These are phyloP conservation scores for Quercus ilex DNA, from an alignment of 306 rosid species.

Conservation along the genomic window DNA sequence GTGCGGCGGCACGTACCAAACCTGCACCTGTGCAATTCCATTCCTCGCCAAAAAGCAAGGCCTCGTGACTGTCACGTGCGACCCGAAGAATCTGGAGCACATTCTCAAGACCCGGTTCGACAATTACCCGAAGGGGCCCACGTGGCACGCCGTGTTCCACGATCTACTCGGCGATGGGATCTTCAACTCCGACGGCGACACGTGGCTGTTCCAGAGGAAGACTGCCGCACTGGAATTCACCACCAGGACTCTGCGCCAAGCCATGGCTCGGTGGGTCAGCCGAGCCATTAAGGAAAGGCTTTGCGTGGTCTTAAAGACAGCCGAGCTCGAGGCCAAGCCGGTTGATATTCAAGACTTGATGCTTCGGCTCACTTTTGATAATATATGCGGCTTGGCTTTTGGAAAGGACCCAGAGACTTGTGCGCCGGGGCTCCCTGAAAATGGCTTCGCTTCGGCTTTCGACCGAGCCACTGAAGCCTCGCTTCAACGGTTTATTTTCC, in stretches of 20 bases:
- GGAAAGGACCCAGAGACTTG: slow-evolving; percentile 79
- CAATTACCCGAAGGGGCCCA: slow-evolving; percentile 89
- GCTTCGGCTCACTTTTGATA: slow-evolving; percentile 85
- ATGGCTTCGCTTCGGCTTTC: slow-evolving; percentile 66
- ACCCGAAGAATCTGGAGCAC: slow-evolving; percentile 87
- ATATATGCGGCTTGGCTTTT: slow-evolving; percentile 88
- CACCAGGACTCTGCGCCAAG: slow-evolving; percentile 82
- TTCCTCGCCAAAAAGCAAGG: slow-evolving; percentile 80
- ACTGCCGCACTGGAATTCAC: slow-evolving; percentile 93
- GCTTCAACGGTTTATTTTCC: slow-evolving; percentile 76
- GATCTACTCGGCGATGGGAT: slow-evolving; percentile 87
- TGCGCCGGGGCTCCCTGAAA: slow-evolving; percentile 49
- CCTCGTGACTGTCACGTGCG: slow-evolving; percentile 97
- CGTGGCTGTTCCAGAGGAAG: slow-evolving; percentile 91
- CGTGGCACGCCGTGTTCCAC: slow-evolving; percentile 91
- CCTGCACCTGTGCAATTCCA: slow-evolving; percentile 93
- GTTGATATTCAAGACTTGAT: slow-evolving; percentile 73
- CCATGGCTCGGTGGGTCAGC: slow-evolving; percentile 95
- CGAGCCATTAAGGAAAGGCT: slow-evolving; percentile 83
- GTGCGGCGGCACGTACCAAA: slow-evolving; percentile 96
- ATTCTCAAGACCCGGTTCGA: slow-evolving; percentile 82
- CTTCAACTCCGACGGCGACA: slow-evolving; percentile 88
- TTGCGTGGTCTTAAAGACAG: slow-evolving; percentile 45
- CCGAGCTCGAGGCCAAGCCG: slow-evolving; percentile 41
- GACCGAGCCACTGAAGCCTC: slow-evolving; percentile 88